Base-by-base conservation (phyloP, 2,329 filamentous ascomycete species). In the Penicillium olsonii region DNA sequence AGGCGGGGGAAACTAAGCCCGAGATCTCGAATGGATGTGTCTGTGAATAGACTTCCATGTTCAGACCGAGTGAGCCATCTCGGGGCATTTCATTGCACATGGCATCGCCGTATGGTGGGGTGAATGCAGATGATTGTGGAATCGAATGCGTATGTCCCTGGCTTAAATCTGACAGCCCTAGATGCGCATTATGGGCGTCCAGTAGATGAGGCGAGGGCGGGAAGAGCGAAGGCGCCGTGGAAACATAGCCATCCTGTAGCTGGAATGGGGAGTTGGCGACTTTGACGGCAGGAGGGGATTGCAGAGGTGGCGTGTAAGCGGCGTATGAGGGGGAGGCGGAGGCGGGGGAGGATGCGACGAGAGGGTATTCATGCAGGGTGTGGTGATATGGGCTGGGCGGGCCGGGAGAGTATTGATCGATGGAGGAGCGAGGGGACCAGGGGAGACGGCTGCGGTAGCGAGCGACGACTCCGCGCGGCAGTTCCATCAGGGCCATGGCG, bases 381-480 rank as follows among this genome's bases (percentile, higher is more conserved):
- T 56, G 56, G 44, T 62, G 59, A 44, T 70, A 69, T 26, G 62
- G 65, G 37, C 69, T 74, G 17, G 69, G 57, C 7, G 71, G 67
- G 15, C 62, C 57, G 1, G 71, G 62, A 5, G 69, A 68, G 50
- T 69, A 69, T 37, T 69, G 64, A 39, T 73, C 69, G 24, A 73
- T 57, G 0, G 70, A 71, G 3, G 62, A 57, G 42, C 63, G 67
- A 17, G 69, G 65, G 1, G 69, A 69, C 84, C 84, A 88, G 40
- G 86, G 84, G 76, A 89, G 84, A 57, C 85, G 82, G 29, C 75
- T 77, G 59, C 85, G 84, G 70, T 91, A 90, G 61, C 85, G 83
- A 49, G 77, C 75, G 47, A 88, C 83, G 39, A 84, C 83, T 58
- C 88, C 81, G 47, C 87, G 84, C 15, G 88, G 87, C 54, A 85